Evolutionary conservation across 306 rosid species (phyloP), one percentile per base, ranked within the genome.

Genomic region (barrel medic (Medicago truncatula)): DNA sequence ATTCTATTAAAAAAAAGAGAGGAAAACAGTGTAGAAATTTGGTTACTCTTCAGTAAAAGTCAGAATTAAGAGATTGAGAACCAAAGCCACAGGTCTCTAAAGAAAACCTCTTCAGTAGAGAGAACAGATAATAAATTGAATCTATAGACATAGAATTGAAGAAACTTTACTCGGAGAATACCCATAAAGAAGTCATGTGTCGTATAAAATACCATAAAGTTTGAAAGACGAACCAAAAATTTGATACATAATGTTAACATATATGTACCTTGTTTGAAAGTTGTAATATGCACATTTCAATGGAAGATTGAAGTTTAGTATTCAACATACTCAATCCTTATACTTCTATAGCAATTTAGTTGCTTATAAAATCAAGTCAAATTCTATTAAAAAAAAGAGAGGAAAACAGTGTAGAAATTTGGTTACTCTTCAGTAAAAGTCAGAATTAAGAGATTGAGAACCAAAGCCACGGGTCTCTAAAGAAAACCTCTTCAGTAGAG

Each of bases 271-370:
- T 95, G 78, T 75, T 86, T 36, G 97, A 85, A 39, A 95, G 82
- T 79, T 88, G 92, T 57, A 69, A 88, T 82, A 90, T 90, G 82
- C 99, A 95, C 73, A 76, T 83, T 85, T 90, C 97, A 28, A 95
- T 59, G 81, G 92, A 90, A 50, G 83, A 86, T 81, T 77, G 92
- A 81, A 95, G 91, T 81, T 88, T 94, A 21, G 80, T 21, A 59
- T 70, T 80, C n/a, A n/a, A n/a, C n/a, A n/a, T n/a, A n/a, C n/a
- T n/a, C n/a, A n/a, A n/a, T n/a, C n/a, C n/a, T n/a, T n/a, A n/a
- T n/a, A n/a, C n/a, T n/a, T n/a, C n/a, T n/a, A n/a, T n/a, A n/a
- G n/a, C n/a, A n/a, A n/a, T n/a, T n/a, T n/a, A n/a, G n/a, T n/a
- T n/a, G n/a, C n/a, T n/a, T n/a, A n/a, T n/a, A n/a, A n/a, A n/a